phyloP scores from a whole-genome alignment of 345 rosid genomes.

The Camelina laxa region DNA sequence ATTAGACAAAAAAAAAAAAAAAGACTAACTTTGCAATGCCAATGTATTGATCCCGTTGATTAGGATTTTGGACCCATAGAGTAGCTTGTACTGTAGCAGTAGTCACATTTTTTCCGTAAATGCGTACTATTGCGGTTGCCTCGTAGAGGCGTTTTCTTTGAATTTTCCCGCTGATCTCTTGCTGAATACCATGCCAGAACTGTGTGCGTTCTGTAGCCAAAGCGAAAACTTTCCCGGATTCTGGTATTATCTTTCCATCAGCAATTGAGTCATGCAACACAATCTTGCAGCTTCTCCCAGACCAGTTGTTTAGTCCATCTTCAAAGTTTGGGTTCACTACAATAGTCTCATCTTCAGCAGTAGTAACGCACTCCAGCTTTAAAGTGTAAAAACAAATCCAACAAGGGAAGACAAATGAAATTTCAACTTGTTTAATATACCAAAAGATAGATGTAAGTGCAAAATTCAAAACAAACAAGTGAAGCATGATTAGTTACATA shows the following conservation, averaged over 20 bases:
- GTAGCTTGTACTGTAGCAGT: conserved; percentile 65
- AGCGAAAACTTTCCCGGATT: conserved; percentile 71
- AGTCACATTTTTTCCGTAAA: conserved; percentile 65
- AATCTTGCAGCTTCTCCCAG: conserved; percentile 85
- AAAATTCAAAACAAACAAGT: background rate
- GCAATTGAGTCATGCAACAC: conserved; percentile 73
- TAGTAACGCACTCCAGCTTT: conserved; percentile 36
- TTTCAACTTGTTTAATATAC: background rate
- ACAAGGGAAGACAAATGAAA: background rate
- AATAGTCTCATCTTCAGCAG: conserved; percentile 59
- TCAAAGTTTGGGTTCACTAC: conserved; percentile 76
- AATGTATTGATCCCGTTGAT: conserved; percentile 72
- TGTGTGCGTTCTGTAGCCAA: conserved; percentile 76
- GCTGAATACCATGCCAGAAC: conserved; percentile 87
- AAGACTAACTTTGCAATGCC: conserved; percentile 68
- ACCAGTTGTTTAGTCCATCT: conserved; percentile 82
- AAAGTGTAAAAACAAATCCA: background rate
- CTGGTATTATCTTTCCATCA: conserved; percentile 74
- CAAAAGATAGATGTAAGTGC: background rate
- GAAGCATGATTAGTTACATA: conserved; percentile 30
- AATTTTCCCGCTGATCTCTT: conserved; percentile 76
- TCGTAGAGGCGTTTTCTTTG: conserved; percentile 74
- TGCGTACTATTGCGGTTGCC: conserved; percentile 66
- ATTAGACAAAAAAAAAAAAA: background rate
- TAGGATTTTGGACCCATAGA: conserved; percentile 75